Conservation (phyloP, 176 grass and related monocot genomes). For the Melocanna baccifera region DNA sequence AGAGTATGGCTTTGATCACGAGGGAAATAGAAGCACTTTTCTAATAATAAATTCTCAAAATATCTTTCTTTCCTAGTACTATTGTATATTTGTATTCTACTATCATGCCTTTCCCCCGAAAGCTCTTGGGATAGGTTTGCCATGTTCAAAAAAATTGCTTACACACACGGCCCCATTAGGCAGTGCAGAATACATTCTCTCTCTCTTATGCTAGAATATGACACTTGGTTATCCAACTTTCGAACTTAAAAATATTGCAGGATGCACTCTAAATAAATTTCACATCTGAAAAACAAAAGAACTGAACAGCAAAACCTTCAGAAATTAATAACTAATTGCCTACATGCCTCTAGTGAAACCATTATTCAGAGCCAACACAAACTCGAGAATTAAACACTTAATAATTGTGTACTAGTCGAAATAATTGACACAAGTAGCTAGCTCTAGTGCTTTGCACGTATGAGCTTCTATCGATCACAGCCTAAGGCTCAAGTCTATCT, state of each 20-base stretch:
- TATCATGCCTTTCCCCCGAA: not conserved
- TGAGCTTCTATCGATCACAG: conserved; percentile 40
- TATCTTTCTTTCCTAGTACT: not conserved
- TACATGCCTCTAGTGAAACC: conserved; percentile 3
- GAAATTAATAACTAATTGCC: not conserved
- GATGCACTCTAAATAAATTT: not conserved
- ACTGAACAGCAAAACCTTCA: not conserved
- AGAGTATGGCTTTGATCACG: not conserved
- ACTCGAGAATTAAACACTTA: not conserved
- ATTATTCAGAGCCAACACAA: conserved; percentile 13
- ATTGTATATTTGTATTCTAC: not conserved
- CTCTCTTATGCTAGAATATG: not conserved
- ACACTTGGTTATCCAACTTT: not conserved
- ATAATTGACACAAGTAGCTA: conserved; percentile 29
- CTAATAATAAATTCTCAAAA: not conserved
- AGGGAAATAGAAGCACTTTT: too few species aligned
- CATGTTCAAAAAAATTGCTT: not conserved
- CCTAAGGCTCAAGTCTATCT: conserved; percentile 75
- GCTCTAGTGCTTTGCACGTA: conserved; percentile 17
- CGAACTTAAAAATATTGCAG: not conserved
- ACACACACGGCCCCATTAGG: not conserved
- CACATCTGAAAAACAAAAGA: not conserved
- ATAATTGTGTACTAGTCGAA: conserved; percentile 32
- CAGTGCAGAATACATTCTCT: conserved; percentile 1
- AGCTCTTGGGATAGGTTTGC: not conserved